Base-by-base conservation (phyloP, 495 filamentous ascomycete species). In the Penicillium psychrofluorescens region DNA sequence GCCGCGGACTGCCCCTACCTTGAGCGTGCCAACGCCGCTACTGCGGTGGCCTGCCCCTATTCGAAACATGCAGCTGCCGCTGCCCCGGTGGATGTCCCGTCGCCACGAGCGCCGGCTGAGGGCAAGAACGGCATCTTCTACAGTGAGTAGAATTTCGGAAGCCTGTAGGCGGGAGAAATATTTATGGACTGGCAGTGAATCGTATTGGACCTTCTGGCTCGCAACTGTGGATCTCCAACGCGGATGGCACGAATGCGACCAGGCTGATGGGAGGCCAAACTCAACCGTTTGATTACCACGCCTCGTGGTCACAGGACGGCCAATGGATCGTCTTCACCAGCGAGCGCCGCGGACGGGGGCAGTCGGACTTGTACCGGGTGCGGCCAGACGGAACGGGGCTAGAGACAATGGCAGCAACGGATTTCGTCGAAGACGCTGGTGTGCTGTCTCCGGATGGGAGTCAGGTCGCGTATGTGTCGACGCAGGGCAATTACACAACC, bases 261-360 rank as follows among this genome's bases (percentile, higher is more conserved):
- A 22, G 44, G 40, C 42, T 64, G 11, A 33, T 64, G 44, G 50
- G 50, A n/a, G 50, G 52, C 22, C 45, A 52, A 13, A 50, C 45
- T 27, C 27, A 45, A 30, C 35, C 33, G 8, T 62, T 63, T 32
- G 60, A 66, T 35, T 66, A 62, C 41, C 63, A 62, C 33, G 40
- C 56, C 27, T 51, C 41, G 2, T 64, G 45, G 43, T 62, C 61
- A 2, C 38, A 43, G 0, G 54, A 63, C 31, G 49, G 47, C 11
- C 22, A 54, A 29, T 45, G 48, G 48, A 47, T 54, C 35, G 40
- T 47, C 29, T 54, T 54, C 37, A 54, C 51, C 2, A 50, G 47
- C 27, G 51, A 54, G 38, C 47, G 47, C 9, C 44, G 44, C 34
- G 47, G 40, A n/a, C 29, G 40, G 7, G 51, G 51, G 4, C 44